phyloP scores from a whole-genome alignment of 805 yeast species.

The Debaryomyces tyrocola region DNA sequence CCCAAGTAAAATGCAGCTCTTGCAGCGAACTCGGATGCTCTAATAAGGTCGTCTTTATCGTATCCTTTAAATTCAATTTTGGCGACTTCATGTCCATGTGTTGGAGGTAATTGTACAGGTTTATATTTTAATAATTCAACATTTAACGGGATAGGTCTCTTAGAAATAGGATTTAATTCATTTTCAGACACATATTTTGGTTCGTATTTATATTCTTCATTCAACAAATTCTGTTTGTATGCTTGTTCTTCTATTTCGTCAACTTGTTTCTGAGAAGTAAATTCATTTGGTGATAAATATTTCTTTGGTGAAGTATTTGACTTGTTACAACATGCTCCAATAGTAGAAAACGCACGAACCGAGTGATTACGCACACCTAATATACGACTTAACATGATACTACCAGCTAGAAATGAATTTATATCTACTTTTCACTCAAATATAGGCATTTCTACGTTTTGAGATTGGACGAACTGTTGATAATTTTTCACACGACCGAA shows the following conservation, averaged over 20 bases:
- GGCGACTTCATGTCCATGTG: constrained; percentile 78
- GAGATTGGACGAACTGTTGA: constrained; percentile 1
- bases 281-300: constrained; percentile 32
- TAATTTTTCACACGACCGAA: constrained; percentile 3
- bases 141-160: constrained; percentile 74
- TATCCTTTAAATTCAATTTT: constrained; percentile 71
- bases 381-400: not conserved
- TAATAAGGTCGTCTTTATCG: constrained; percentile 66
- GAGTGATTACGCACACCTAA: not conserved
- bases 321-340: constrained; percentile 1
- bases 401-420: not conserved
- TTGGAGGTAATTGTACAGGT: constrained; percentile 67
- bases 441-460: not conserved
- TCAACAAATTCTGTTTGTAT: constrained; percentile 27
- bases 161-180: constrained; percentile 17
- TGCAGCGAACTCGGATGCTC: constrained; percentile 80
- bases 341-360: constrained; percentile 5
- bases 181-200: constrained; percentile 31
- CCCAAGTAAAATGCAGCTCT: constrained; percentile 90
- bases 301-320: constrained; percentile 3
- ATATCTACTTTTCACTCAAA: not conserved
- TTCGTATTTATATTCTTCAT: constrained; percentile 24
- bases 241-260: constrained; percentile 24
- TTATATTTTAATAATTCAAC: constrained; percentile 80
- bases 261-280: constrained; percentile 23